These are phyloP conservation scores for Oryza longistaminata DNA, from an alignment of 176 grass and related monocot species.

Conservation along the genomic window DNA sequence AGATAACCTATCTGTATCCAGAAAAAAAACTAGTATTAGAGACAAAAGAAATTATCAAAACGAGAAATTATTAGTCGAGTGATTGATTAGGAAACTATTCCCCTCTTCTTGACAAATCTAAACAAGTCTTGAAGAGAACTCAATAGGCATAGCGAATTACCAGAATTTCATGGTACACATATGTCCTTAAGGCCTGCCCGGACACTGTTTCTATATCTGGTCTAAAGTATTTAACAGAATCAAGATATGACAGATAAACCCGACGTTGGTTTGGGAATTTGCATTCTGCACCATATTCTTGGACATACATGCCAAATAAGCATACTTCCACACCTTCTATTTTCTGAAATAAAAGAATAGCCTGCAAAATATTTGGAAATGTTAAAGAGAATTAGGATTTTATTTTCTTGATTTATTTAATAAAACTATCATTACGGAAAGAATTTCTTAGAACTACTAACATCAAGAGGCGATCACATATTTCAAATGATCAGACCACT, in stretches of 20 bases:
- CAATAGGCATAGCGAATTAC: constrained; percentile 40
- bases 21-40: constrained; percentile 26
- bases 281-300: constrained; percentile 93
- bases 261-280: constrained; percentile 75
- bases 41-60: background rate
- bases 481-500: background rate
- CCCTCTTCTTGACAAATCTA: constrained; percentile 4
- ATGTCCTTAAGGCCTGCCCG: constrained; percentile 85
- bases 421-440: background rate
- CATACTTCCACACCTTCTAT: constrained; percentile 97
- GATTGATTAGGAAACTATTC: constrained; percentile 17
- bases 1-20: constrained; percentile 84
- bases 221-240: constrained; percentile 96
- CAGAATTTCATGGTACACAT: constrained; percentile 97
- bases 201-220: constrained; percentile 75
- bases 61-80: background rate
- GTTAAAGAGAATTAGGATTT: background rate
- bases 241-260: constrained; percentile 92
- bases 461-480: background rate
- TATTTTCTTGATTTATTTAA: constrained; percentile 5
- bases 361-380: constrained; percentile 49
- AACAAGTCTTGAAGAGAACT: background rate
- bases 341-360: constrained; percentile 91
- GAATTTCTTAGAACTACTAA: background rate
- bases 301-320: constrained; percentile 95